Evolutionary conservation across 192 early-diverging fungal genomes (phyloP).

Genomic region (Coemansia furcata): DNA sequence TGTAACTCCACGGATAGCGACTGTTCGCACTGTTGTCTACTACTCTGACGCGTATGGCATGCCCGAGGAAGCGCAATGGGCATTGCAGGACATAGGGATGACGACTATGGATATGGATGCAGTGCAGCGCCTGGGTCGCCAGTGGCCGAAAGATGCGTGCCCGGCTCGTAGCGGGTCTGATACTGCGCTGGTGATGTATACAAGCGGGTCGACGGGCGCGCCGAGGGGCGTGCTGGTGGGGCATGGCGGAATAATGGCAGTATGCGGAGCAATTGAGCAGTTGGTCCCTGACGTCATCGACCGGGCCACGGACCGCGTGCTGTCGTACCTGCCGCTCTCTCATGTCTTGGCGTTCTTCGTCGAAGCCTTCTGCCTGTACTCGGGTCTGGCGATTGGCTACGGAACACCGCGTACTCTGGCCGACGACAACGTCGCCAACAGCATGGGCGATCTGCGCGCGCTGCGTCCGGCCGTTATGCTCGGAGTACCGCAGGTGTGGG

Average conservation of each 20-base stretch:
- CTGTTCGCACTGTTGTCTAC: constrained; percentile 66
- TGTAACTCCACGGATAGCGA: constrained; percentile 24
- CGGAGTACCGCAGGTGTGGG: constrained; percentile 86
- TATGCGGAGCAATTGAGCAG: constrained; percentile 54
- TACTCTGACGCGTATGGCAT: constrained; percentile 35
- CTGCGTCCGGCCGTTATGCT: constrained; percentile 75
- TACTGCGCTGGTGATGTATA: constrained; percentile 88
- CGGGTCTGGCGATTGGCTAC: constrained; percentile 65
- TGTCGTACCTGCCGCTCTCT: constrained; percentile 85
- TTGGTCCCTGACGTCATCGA: constrained; percentile 44
- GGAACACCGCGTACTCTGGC: constrained; percentile 73
- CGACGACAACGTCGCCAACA: constrained; percentile 65
- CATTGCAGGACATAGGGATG: constrained; percentile 39
- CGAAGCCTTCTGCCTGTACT: constrained; percentile 68
- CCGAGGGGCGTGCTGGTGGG: constrained; percentile 90
- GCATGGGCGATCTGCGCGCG: constrained; percentile 75
- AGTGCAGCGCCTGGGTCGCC: constrained; percentile 49
- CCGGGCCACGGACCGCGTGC: constrained; percentile 58
- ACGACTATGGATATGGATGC: background rate
- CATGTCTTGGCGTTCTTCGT: constrained; percentile 88
- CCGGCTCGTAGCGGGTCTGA: constrained; percentile 67
- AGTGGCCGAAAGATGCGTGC: constrained; percentile 59
- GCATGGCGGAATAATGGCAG: constrained; percentile 79
- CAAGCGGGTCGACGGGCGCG: constrained; percentile 83
- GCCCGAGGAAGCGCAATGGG: constrained; percentile 53